These are phyloP conservation scores for Collybiopsis luxurians DNA, from an alignment of 768 basidiomycete genomes.

Conservation along the genomic window DNA sequence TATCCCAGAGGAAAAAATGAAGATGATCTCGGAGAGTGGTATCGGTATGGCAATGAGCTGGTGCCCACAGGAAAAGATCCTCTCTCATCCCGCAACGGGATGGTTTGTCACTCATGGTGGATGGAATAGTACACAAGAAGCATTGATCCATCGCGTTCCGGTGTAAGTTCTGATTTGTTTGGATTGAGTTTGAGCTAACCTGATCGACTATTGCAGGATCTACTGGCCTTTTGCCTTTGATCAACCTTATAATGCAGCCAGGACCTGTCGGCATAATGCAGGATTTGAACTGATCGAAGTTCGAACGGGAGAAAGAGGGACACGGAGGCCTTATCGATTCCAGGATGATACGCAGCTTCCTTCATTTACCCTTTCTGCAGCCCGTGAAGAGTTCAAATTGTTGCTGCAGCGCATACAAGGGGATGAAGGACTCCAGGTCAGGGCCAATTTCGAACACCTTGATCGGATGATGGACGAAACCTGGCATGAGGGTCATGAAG, in stretches of 20 bases:
- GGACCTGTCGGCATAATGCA: background rate
- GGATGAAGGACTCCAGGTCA: background rate
- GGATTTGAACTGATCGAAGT: slow-evolving; percentile 6
- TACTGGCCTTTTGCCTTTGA: slow-evolving; percentile 4
- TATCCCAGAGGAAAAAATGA: background rate
- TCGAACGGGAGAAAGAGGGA: background rate
- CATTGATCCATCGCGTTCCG: background rate
- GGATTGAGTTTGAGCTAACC: background rate
- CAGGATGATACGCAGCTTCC: background rate
- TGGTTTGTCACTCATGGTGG: slow-evolving; percentile 9
- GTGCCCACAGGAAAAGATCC: slow-evolving; percentile 1
- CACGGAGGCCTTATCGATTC: background rate
- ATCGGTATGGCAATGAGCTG: slow-evolving; percentile 2
- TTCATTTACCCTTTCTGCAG: background rate
- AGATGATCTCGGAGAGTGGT: background rate
- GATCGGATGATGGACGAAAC: background rate
- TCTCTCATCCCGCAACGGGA: slow-evolving; percentile 3
- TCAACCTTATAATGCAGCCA: slow-evolving; percentile 4
- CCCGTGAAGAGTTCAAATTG: background rate
- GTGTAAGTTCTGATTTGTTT: background rate
- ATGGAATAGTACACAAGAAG: slow-evolving; percentile 9
- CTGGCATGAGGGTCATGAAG: slow-evolving; percentile 1
- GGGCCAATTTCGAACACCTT: slow-evolving; percentile 5
- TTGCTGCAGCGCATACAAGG: background rate
- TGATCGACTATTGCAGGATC: background rate